These are phyloP conservation scores for Xylaria venustula DNA, from an alignment of 495 filamentous ascomycete species.

Conservation along the genomic window DNA sequence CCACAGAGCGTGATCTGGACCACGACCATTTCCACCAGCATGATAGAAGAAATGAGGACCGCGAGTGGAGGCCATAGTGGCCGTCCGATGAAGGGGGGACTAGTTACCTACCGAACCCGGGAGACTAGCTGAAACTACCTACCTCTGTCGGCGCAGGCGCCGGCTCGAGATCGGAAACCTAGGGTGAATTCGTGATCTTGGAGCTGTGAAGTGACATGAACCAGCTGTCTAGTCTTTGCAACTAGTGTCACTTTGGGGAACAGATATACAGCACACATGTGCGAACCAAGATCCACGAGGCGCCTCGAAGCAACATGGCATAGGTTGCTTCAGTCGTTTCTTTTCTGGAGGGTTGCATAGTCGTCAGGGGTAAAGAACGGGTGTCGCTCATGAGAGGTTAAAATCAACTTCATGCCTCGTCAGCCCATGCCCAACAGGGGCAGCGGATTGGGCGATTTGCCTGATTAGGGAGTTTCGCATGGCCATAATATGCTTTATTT, in stretches of 20 bases:
- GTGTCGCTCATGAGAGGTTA: background rate
- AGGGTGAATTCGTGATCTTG: background rate
- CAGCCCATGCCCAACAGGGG: background rate
- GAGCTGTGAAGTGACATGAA: background rate
- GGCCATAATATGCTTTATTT: background rate
- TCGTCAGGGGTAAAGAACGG: background rate
- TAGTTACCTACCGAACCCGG: slow-evolving; percentile 3
- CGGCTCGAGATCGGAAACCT: background rate
- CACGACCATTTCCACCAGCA: background rate
- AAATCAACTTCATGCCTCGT: slow-evolving; percentile 4
- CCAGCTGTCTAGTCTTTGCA: background rate
- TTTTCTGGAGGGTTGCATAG: background rate
- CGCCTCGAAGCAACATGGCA: background rate
- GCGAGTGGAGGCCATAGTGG: background rate
- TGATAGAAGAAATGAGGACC: background rate
- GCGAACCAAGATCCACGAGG: background rate
- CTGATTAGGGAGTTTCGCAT: background rate
- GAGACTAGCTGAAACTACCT: background rate
- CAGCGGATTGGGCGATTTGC: background rate
- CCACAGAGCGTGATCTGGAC: slow-evolving; percentile 5
- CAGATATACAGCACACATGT: background rate
- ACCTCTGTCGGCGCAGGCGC: background rate
- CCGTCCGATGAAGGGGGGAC: background rate
- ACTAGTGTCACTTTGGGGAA: background rate
- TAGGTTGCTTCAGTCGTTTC: background rate